Percentiles rank a stretch among this genome's conserved stretches.
phyloP scores from a whole-genome alignment of 2,329 filamentous ascomycete species.

The Fusarium bactridioides region DNA sequence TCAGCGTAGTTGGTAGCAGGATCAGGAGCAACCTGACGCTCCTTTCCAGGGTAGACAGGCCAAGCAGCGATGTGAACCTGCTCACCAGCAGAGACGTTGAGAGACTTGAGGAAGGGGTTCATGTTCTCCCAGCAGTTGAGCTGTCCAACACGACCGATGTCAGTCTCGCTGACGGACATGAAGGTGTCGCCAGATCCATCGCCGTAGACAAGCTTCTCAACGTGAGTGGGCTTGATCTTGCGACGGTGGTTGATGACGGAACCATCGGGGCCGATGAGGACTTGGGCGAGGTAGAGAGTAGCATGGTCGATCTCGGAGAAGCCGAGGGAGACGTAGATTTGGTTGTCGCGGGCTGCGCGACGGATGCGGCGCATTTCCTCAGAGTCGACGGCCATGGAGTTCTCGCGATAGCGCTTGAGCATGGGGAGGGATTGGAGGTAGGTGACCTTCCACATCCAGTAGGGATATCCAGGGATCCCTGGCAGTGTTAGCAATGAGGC shows the following conservation, averaged over 20 bases:
- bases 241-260: constrained; percentile 56
- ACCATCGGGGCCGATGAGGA: constrained; percentile 59
- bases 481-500: fast-evolving
- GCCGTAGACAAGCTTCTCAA: constrained; percentile 59
- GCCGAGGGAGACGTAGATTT: constrained; percentile 57
- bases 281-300: constrained; percentile 58
- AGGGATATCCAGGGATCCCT: constrained; percentile 63
- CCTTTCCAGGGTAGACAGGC: constrained; percentile 40
- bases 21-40: constrained; percentile 35
- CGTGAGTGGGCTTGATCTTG: constrained; percentile 60
- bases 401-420: constrained; percentile 51
- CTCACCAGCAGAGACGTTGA: constrained; percentile 41
- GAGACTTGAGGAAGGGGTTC: constrained; percentile 41
- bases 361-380: constrained; percentile 54
- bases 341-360: constrained; percentile 51
- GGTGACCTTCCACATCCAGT: constrained; percentile 47
- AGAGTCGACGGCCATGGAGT: constrained; percentile 46
- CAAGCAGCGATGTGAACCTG: constrained; percentile 44
- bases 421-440: constrained; percentile 45
- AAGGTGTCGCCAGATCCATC: constrained; percentile 66
- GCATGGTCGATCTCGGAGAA: constrained; percentile 58
- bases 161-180: constrained; percentile 54
- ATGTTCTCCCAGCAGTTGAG: constrained; percentile 66
- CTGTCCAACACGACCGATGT: constrained; percentile 60
- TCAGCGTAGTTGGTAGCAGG: constrained; percentile 41